These are phyloP conservation scores for Thelonectria discophora DNA, from an alignment of 2,329 filamentous ascomycete species.

Conservation along the genomic window DNA sequence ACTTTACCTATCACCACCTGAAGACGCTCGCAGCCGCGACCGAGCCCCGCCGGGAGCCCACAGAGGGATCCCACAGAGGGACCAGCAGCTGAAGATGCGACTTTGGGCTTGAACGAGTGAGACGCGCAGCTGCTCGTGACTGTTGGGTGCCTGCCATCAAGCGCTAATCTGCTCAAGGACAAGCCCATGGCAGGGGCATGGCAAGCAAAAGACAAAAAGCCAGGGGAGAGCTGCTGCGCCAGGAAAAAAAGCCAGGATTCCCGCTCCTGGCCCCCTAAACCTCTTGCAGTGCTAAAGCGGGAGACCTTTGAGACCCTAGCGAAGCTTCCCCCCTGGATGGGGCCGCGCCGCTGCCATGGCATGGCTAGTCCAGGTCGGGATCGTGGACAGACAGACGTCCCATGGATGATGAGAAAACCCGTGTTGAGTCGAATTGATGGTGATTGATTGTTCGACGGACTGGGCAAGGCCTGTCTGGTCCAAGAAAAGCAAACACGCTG, in stretches of 20 bases:
- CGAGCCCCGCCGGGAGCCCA: neutral
- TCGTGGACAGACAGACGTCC: neutral
- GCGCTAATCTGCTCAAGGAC: too few species aligned
- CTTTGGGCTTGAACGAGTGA: neutral
- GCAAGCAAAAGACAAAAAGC: too few species aligned
- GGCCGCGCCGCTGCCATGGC: neutral
- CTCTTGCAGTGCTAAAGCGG: neutral
- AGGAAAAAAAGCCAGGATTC: neutral
- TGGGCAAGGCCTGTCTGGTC: neutral
- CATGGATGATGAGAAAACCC: neutral
- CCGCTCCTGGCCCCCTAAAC: neutral
- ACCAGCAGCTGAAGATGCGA: neutral
- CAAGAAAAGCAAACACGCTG: neutral
- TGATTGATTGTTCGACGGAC: neutral
- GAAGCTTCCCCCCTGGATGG: conserved; percentile 3
- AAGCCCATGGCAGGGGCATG: too few species aligned
- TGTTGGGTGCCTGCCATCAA: too few species aligned
- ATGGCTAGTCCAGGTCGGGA: neutral
- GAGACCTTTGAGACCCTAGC: neutral
- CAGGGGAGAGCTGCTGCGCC: neutral
- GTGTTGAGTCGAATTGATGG: neutral
- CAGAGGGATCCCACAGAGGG: neutral
- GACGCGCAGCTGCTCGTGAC: neutral
- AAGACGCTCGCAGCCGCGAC: conserved; percentile 7
- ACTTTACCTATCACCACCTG: conserved; percentile 10